Evolutionary conservation across 176 grass and related monocot species (phyloP).

Genomic region (Thalia dealbata): DNA sequence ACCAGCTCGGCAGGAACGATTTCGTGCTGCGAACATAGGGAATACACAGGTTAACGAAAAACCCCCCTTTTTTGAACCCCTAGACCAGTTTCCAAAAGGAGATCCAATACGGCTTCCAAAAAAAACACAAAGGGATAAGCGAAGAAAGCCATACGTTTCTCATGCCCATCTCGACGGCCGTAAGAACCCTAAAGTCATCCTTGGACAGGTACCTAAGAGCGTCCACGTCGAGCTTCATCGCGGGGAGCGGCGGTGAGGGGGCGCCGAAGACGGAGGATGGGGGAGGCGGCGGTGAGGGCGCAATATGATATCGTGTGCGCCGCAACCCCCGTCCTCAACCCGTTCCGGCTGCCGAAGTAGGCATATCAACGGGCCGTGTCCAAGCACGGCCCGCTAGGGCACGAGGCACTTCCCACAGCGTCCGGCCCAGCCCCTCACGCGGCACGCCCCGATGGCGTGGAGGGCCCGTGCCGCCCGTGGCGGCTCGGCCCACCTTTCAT

Average conservation of each 20-base stretch:
- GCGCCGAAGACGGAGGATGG: too few relatives aligned
- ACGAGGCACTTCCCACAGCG: too few relatives aligned
- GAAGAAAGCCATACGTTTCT: constrained; percentile 46
- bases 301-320: too few relatives aligned
- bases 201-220: constrained; percentile 69
- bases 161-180: constrained; percentile 92
- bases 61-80: background rate
- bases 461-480: too few relatives aligned
- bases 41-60: background rate
- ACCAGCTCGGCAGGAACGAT: constrained; percentile 79
- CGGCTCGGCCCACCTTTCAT: too few relatives aligned
- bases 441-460: constrained; percentile 44
- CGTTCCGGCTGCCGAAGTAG: too few relatives aligned
- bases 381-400: too few relatives aligned
- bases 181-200: constrained; percentile 89
- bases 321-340: too few relatives aligned
- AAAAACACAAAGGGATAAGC: background rate
- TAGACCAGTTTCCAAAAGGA: background rate
- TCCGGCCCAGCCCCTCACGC: too few relatives aligned
- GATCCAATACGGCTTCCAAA: background rate
- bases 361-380: too few relatives aligned
- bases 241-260: background rate
- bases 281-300: too few relatives aligned
- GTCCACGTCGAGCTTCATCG: constrained; percentile 90
- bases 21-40: constrained; percentile 48